These are phyloP conservation scores for Trichoderma sp. DNA, from an alignment of 2,329 filamentous ascomycete species.

Conservation along the genomic window DNA sequence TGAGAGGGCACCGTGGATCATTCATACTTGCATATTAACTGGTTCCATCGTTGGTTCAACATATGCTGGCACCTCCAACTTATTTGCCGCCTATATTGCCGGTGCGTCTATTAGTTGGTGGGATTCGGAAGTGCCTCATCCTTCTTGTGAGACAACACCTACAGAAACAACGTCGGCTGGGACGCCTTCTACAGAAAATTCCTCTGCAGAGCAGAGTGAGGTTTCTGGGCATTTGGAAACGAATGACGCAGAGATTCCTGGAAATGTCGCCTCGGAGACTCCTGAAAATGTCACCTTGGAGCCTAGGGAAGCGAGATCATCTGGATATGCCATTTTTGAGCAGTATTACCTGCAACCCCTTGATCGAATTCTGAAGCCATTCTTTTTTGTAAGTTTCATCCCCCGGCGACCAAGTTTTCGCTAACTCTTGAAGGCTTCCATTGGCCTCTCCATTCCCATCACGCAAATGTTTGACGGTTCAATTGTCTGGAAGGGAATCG, in stretches of 20 bases:
- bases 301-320: constrained; percentile 37
- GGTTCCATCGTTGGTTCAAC: constrained; percentile 51
- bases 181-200: not conserved
- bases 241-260: too few species aligned
- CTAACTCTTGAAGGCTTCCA: constrained; percentile 43
- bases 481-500: constrained; percentile 70
- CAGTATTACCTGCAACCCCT: constrained; percentile 42
- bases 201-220: not conserved
- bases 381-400: constrained; percentile 63
- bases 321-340: not conserved
- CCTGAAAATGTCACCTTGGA: not conserved
- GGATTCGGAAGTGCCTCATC: constrained; percentile 44
- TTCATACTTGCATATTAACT: constrained; percentile 54
- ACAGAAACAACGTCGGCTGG: not conserved
- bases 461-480: constrained; percentile 64
- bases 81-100: constrained; percentile 65
- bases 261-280: not conserved
- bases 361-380: constrained; percentile 61
- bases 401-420: not conserved
- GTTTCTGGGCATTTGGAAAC: not conserved
- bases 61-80: constrained; percentile 63
- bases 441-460: constrained; percentile 79
- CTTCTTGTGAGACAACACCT: not conserved
- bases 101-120: constrained; percentile 63
- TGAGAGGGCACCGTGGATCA: constrained; percentile 39